Percentiles rank a stretch among this genome's conserved stretches.
phyloP scores from a whole-genome alignment of 306 rosid genomes.

The Lotus japonicus region DNA sequence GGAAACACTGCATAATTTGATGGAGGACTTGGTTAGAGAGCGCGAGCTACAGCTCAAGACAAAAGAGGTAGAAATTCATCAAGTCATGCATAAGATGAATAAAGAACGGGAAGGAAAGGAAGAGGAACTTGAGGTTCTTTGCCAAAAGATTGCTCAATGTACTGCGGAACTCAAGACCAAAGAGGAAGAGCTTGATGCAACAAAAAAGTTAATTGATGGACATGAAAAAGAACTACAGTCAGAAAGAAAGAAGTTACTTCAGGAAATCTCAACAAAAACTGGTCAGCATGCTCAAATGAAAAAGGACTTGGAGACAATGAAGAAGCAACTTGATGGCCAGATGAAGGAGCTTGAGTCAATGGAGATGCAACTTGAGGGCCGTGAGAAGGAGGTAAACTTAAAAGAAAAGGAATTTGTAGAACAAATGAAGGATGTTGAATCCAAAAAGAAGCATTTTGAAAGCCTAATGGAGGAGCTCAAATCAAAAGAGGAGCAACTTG shows the following conservation, averaged over 20 bases:
- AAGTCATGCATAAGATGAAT: neutral
- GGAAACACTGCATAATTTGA: no score
- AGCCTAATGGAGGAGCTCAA: neutral
- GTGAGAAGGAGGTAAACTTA: neutral
- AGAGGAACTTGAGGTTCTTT: conserved; percentile 10
- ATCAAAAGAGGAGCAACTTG: neutral
- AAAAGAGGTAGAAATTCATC: neutral
- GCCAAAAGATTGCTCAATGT: neutral
- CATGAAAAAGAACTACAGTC: neutral
- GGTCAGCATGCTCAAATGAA: neutral
- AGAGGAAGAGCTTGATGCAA: conserved; percentile 18
- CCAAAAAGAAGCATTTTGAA: neutral
- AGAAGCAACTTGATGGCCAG: neutral
- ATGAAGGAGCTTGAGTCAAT: neutral
- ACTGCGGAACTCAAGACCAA: conserved; percentile 6
- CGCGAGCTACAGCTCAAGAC: no score
- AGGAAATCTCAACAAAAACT: neutral
- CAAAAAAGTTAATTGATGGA: neutral
- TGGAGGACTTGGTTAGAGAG: no score
- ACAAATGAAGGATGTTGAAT: neutral
- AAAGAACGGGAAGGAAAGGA: neutral
- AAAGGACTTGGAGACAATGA: conserved; percentile 17
- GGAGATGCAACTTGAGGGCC: neutral
- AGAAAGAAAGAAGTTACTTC: conserved; percentile 14
- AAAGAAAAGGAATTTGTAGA: neutral